These are phyloP conservation scores for Trichoderma virens DNA, from an alignment of 495 filamentous ascomycete genomes.

Conservation along the genomic window DNA sequence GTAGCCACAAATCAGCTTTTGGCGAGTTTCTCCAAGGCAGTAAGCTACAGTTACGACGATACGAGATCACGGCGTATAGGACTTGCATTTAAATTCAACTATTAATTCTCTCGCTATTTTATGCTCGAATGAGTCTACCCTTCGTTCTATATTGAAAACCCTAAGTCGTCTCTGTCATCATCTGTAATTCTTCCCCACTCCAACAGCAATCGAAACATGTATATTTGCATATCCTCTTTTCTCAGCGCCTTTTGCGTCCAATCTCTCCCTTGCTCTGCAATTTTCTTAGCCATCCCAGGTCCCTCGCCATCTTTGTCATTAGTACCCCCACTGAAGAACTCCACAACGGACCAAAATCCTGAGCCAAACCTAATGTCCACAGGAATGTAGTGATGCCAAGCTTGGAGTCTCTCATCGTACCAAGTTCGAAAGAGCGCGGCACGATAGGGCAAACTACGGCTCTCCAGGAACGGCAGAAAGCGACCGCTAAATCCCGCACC, in stretches of 20 bases:
- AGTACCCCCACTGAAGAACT: conserved; percentile 55
- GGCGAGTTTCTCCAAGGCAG: background rate
- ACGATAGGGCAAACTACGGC: conserved; percentile 79
- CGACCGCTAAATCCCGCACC: conserved; percentile 92
- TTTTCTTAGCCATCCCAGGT: conserved; percentile 38
- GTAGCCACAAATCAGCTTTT: background rate
- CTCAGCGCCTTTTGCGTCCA: conserved; percentile 65
- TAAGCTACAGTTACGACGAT: background rate
- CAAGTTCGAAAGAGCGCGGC: conserved; percentile 87
- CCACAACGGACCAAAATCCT: conserved; percentile 61
- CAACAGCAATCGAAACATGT: conserved; percentile 84
- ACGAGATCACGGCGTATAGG: background rate
- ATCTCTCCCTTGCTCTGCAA: conserved; percentile 64
- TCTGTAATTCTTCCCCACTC: conserved; percentile 80
- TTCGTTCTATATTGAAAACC: conserved; percentile 27
- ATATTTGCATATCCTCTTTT: conserved; percentile 76
- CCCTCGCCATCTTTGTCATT: conserved; percentile 33
- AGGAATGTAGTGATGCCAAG: conserved; percentile 92
- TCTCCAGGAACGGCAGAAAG: conserved; percentile 83
- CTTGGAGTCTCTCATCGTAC: conserved; percentile 87
- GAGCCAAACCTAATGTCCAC: conserved; percentile 73
- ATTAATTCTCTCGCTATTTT: background rate
- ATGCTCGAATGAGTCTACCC: background rate
- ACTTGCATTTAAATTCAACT: background rate
- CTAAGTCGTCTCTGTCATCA: conserved; percentile 62